Evolutionary conservation across 2,329 filamentous ascomycete genomes (phyloP), one percentile per base, ranked within the genome.

Genomic region (Neurospora sp.): DNA sequence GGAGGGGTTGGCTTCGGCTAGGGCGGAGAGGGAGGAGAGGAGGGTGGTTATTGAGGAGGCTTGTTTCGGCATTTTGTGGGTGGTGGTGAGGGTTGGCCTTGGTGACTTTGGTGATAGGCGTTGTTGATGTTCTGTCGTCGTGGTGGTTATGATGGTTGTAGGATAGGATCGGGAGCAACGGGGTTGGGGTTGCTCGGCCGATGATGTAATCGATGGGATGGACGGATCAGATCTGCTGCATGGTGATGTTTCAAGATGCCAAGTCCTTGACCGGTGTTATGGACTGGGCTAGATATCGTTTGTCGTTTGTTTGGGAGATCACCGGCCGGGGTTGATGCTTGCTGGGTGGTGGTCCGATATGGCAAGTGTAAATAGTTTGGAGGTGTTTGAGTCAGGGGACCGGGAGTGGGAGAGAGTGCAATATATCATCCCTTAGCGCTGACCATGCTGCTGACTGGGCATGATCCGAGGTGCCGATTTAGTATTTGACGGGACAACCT

Each of bases 31-130:
- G 52, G 46, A 37, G 68, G 69, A 69, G 41, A 73, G 70, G 67
- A 62, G 66, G n/a, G 70, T 11, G 37, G 41, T 69, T 36, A 72
- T 46, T 69, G 66, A 70, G 17, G 28, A 33, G n/a, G 72, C 67
- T 71, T 67, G 39, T 66, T 72, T 69, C 15, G 69, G 71, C 72
- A 73, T 43, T 33, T 73, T 40, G 40, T 73, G 43, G 46, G 8
- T 38, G 36, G 66, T 33, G 66, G 36, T 66, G 36, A 33, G 17
- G 39, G n/a, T 19, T 52, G 33, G 15, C 17, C 11, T 38, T 38
- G 43, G 33, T 62, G 40, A 62, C n/a, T 52, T 68, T 68, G 43
- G 8, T 43, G 12, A 37, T 68, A n/a, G 41, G n/a, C 11, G 19
- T 28, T 28, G 11, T 15, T 23, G 10, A 11, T 52, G 43, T 8